Base-by-base conservation (phyloP, 2,329 filamentous ascomycete genomes). In the Davidsoniella virescens region DNA sequence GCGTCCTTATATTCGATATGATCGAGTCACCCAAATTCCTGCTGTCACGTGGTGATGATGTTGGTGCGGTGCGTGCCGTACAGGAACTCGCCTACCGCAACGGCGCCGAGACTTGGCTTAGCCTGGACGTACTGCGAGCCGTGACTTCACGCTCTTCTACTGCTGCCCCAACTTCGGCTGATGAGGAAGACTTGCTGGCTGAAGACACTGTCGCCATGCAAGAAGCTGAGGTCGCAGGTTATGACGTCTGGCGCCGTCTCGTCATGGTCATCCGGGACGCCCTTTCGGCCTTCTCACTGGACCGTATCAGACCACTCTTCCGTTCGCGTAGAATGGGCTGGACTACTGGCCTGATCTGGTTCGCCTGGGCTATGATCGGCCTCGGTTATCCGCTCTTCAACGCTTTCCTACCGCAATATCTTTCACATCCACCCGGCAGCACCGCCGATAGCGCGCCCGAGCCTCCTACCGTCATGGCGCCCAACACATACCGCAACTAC, bases 331-430 rank as follows among this genome's bases (percentile, higher is more conserved):
- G 69, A 50, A 66, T 76, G 6, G 73, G 67, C 47, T 56, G 67
- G 48, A 69, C 73, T 38, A 78, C 75, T 1, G 58, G 56, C 3
- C 64, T 79, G 18, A 68, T 90, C 44, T 87, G 83, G 83, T 84
- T 87, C 63, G 80, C 78, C 61, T 93, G 86, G 86, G 72, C 80
- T 0, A 80, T 77, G 12, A 88, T 93, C 56, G 86, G 86, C 53
- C 83, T 93, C 77, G 85, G 80, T 2, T 93, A 90, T 59, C 86
- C 85, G 1, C 74, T 94, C 1, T 94, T 90, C 73, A 92, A 92
- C 63, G 82, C 84, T 48, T 93, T 93, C 65, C 71, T 94, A n/a
- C 87, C 87, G 0, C 84, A 92, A 57, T 92, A 92, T 60, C 76
- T 93, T 53, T 75, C 79, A 20, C 73, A 78, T 51, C 72, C 76